phyloP scores from a whole-genome alignment of 345 rosid species.

The Excoecaria cochinchinensis region DNA sequence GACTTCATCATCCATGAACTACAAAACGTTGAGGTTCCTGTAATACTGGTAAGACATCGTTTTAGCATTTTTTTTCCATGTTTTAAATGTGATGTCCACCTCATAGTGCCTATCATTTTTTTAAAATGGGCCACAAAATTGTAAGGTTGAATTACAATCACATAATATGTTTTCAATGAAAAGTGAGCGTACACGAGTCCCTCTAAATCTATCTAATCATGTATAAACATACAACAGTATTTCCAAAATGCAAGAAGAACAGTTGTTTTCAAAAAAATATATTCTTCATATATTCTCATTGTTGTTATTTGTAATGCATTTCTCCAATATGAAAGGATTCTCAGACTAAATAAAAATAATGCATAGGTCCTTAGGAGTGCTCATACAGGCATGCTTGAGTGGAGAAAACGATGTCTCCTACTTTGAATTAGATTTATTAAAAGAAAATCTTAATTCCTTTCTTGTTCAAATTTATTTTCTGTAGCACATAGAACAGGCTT shows the following conservation, averaged over 20 bases:
- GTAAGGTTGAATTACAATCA: neutral
- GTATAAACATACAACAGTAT: neutral
- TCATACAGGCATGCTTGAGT: neutral
- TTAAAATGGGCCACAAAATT: neutral
- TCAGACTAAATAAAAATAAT: neutral
- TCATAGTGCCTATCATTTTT: neutral
- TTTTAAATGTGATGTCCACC: neutral
- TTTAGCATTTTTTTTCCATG: neutral
- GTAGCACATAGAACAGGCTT: neutral
- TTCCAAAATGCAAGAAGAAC: neutral
- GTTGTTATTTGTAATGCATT: neutral
- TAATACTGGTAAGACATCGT: constrained; percentile 52
- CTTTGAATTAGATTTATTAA: neutral
- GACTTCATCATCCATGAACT: constrained; percentile 60
- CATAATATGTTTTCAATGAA: neutral
- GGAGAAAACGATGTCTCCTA: neutral
- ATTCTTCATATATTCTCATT: neutral
- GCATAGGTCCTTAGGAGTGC: neutral
- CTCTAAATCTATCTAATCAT: too few relatives aligned
- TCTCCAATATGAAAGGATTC: neutral
- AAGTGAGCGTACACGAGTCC: neutral
- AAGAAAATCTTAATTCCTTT: neutral
- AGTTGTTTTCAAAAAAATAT: too few relatives aligned
- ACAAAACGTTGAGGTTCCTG: constrained; percentile 52
- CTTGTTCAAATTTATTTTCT: neutral